A percentile compares a stretch with the other conserved stretches of the same genome.
phyloP scores from a whole-genome alignment of 768 basidiomycete species.

The Tulasnella sp. region DNA sequence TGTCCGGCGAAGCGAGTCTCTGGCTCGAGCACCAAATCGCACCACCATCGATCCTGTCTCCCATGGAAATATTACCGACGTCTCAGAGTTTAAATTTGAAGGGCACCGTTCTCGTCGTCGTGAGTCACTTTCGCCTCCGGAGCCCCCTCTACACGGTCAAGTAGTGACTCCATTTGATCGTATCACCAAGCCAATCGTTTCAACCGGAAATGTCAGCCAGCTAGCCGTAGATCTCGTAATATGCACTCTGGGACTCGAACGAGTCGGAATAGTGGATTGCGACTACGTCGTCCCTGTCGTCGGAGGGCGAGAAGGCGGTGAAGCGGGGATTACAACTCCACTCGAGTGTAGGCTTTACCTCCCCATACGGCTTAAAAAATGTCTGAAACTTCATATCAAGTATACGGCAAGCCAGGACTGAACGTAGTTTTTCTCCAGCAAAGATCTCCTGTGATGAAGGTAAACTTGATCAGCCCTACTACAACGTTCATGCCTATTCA shows the following conservation, averaged over 20 bases:
- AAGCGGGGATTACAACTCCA: conserved; percentile 66
- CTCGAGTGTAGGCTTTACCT: conserved; percentile 66
- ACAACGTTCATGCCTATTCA: conserved; percentile 18
- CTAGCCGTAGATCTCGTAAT: conserved; percentile 76
- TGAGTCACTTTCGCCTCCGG: not conserved
- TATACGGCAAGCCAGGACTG: conserved; percentile 60
- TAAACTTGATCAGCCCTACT: no score
- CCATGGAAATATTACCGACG: not conserved
- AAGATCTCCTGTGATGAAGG: conserved; percentile 72
- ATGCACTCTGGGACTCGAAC: conserved; percentile 60
- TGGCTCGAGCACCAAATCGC: not conserved
- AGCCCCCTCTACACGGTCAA: not conserved
- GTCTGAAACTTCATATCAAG: conserved; percentile 45
- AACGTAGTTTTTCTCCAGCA: conserved; percentile 73
- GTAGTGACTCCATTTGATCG: not conserved
- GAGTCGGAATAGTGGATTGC: conserved; percentile 67
- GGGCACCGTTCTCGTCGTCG: conserved; percentile 10
- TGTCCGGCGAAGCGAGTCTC: no score
- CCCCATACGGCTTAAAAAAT: conserved; percentile 25
- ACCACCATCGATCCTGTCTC: not conserved
- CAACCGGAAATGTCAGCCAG: conserved; percentile 80
- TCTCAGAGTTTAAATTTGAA: not conserved
- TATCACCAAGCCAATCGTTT: conserved; percentile 65
- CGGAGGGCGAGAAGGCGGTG: conserved; percentile 67
- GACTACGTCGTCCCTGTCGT: conserved; percentile 68